phyloP scores from a whole-genome alignment of 805 yeast genomes.

The Isabelozyma gotoi region DNA sequence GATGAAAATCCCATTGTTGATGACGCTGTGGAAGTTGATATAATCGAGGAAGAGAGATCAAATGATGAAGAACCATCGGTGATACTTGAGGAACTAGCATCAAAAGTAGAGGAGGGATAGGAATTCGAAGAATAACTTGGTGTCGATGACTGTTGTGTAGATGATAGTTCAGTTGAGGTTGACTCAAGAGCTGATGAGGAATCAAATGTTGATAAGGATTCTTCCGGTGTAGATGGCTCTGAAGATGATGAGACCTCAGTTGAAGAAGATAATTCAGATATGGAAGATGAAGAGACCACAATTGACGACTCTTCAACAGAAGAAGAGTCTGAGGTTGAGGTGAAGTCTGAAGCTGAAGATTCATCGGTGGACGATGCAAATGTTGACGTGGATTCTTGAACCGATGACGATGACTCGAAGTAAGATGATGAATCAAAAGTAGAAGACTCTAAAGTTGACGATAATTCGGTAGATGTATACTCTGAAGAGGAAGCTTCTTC shows the following conservation, averaged over 20 bases:
- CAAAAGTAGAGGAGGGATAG: background rate
- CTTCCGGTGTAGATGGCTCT: too few relatives aligned
- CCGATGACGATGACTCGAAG: background rate
- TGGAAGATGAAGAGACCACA: background rate
- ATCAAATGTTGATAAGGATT: background rate
- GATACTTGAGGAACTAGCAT: too few relatives aligned
- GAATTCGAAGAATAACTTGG: too few relatives aligned
- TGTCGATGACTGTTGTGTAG: too few relatives aligned
- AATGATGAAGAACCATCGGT: too few relatives aligned
- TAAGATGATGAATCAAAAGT: background rate
- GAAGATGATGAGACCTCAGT: constrained; percentile 1
- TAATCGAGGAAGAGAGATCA: too few relatives aligned
- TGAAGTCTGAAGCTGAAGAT: constrained; percentile 14
- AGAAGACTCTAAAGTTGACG: background rate
- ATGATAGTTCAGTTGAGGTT: background rate
- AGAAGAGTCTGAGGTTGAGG: constrained; percentile 1
- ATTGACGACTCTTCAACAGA: background rate
- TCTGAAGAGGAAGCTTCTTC: background rate
- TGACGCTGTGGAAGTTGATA: too few relatives aligned
- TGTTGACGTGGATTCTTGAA: background rate
- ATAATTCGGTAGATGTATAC: background rate
- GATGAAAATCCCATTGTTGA: too few relatives aligned
- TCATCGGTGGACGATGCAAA: background rate
- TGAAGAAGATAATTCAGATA: background rate
- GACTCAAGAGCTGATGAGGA: background rate